Evolutionary conservation across 2,329 filamentous ascomycete genomes (phyloP), one percentile per base, ranked within the genome.

Genomic region (Cryphonectria nitschkei): DNA sequence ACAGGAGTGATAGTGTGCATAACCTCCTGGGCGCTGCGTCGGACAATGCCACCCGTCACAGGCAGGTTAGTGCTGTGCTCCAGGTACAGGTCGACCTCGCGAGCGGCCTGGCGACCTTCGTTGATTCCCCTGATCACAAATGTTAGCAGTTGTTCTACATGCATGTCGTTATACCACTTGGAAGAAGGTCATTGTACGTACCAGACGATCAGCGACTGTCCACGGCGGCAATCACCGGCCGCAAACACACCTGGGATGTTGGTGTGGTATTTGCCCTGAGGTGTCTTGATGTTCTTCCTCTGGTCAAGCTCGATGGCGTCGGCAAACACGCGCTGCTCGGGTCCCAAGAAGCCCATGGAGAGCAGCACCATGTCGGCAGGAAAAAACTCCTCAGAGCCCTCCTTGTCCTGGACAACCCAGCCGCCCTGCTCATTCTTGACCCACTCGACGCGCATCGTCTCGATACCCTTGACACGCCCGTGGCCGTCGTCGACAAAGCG

Each of bases 401-500:
- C 95, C 43, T 97, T 87, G 81, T 97, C 95, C 88, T 97, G 97
- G 94, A 98, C 98, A 82, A 98, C 95, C 95, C 95, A 98, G 61
- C 95, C 95, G 75, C 95, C 95, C 73, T 89, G 91, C 39, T 93
- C 87, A 68, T 90, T 93, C 86, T 95, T 96, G 76, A 94, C 96
- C 95, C 95, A 98, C 81, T 98, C 95, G 60, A 98, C 95, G 68
- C 95, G 94, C 71, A 96, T 89, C 60, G 94, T 97, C 83, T 96
- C 97, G 87, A 98, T 97, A 74, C 95, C 95, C 86, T 94, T 97
- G 79, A 98, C 94, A 75, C 92, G 91, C 79, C 95, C 95, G 65
- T 83, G 89, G 73, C 94, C 95, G 76, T 97, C 94, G 75, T 95
- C 93, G 73, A 97, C 93, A 76, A 98, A 98, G 77, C 97, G 93